A percentile compares a stretch with the other conserved stretches of the same genome.
Evolutionary conservation across 345 rosid genomes (phyloP).

Genomic region (Rhizophora mangle): DNA sequence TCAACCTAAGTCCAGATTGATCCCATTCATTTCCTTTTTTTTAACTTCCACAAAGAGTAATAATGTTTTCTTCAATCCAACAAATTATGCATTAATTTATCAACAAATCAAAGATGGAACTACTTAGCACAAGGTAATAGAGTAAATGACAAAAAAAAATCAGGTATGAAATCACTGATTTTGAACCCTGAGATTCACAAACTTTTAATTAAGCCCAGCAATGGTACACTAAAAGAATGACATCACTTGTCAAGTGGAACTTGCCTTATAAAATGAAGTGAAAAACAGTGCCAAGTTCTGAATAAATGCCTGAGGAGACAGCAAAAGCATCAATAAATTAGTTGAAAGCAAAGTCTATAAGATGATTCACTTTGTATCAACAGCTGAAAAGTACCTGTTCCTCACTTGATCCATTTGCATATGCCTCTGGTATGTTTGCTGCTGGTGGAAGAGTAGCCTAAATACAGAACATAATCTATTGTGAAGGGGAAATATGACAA

Average conservation of each 20-base stretch:
- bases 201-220: not conserved
- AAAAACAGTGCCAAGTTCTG: constrained; percentile 97
- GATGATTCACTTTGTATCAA: not conserved
- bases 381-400: constrained; percentile 58
- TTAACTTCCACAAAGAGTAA: too few species aligned
- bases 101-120: too few species aligned
- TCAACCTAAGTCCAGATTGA: too few species aligned
- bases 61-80: too few species aligned
- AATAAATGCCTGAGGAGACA: constrained; percentile 77
- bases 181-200: too few species aligned
- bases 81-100: too few species aligned
- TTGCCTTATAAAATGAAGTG: constrained; percentile 93
- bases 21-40: too few species aligned
- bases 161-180: too few species aligned
- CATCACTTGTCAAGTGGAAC: not conserved
- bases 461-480: too few species aligned
- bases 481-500: too few species aligned
- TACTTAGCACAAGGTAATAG: too few species aligned
- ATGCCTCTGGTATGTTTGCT: constrained; percentile 91
- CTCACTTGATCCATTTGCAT: constrained; percentile 75
- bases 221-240: not conserved
- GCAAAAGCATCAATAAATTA: not conserved
- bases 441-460: constrained; percentile 75
- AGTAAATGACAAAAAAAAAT: too few species aligned
- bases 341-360: not conserved